Conservation (phyloP, 805 yeast species). For the Starmerella scarabaei region DNA sequence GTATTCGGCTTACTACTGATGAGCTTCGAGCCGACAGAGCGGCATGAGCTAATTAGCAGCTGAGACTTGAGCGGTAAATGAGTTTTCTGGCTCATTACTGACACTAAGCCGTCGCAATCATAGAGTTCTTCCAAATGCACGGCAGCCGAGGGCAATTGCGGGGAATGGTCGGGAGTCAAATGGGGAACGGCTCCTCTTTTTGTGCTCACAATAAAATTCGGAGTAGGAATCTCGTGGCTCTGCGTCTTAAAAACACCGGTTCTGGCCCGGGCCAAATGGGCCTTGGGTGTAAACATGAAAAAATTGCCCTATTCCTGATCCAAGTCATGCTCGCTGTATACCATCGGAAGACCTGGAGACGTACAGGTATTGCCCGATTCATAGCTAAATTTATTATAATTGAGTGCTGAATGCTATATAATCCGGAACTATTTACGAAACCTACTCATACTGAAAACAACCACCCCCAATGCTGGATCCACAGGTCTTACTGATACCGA, state of each 20-base stretch:
- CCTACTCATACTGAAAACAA: no score
- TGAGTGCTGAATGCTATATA: no score
- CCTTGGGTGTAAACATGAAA: constrained; percentile 16
- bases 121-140: constrained; percentile 30
- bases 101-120: constrained; percentile 22
- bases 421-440: no score
- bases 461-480: no score
- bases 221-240: constrained; percentile 23
- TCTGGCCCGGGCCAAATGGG: constrained; percentile 18
- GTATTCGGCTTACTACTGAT: constrained; percentile 26
- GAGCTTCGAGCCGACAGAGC: constrained; percentile 25
- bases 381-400: no score
- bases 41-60: constrained; percentile 22
- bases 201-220: constrained; percentile 27
- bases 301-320: no score
- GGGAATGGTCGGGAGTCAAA: constrained; percentile 31
- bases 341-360: no score
- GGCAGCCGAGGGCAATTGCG: constrained; percentile 20
- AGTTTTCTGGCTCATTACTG: constrained; percentile 11
- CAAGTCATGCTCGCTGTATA: neutral
- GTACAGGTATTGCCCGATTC: no score
- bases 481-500: no score
- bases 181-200: constrained; percentile 33
- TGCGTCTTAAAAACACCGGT: constrained; percentile 18
- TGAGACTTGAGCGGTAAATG: constrained; percentile 24